phyloP scores from a whole-genome alignment of 2,329 filamentous ascomycete genomes.

The Juglanconis sp. region DNA sequence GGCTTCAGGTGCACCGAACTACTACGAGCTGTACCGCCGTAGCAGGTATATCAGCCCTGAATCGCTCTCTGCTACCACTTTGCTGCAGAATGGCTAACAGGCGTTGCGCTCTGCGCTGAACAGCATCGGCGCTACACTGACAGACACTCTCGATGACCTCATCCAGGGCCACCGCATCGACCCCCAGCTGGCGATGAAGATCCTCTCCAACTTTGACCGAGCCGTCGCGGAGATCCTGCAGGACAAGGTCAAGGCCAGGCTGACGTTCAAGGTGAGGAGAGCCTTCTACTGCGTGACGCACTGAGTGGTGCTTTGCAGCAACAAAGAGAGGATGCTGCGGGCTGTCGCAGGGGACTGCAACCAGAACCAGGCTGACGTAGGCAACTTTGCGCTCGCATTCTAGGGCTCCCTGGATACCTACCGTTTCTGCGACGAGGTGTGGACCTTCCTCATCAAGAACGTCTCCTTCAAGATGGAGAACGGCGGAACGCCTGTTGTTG shows the following conservation, averaged over 20 bases:
- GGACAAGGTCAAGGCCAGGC: constrained; percentile 84
- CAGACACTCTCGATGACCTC: constrained; percentile 94
- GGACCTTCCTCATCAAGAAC: constrained; percentile 98
- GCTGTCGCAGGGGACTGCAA: not conserved
- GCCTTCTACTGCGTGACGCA: not conserved
- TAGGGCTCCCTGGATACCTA: constrained; percentile 97
- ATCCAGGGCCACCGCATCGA: constrained; percentile 95
- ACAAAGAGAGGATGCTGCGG: not conserved
- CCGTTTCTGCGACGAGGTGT: constrained; percentile 98
- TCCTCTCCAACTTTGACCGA: constrained; percentile 91
- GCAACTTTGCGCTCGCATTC: constrained; percentile 18
- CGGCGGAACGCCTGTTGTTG: constrained; percentile 65
- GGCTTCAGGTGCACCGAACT: constrained; percentile 53
- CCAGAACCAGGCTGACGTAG: constrained; percentile 6
- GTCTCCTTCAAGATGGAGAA: constrained; percentile 98
- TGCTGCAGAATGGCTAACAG: constrained; percentile 18
- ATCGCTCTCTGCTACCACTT: constrained; percentile 20
- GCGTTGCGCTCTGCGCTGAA: constrained; percentile 13
- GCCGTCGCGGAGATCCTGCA: constrained; percentile 87
- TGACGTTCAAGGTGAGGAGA: constrained; percentile 84
- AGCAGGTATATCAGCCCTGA: constrained; percentile 70
- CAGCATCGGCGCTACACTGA: constrained; percentile 89
- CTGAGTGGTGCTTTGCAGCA: not conserved
- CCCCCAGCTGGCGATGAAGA: constrained; percentile 97
- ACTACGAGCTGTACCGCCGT: constrained; percentile 96